A percentile compares a stretch with the other conserved stretches of the same genome.
Conservation (phyloP, 2,329 filamentous ascomycete genomes). For the Trichoderma aggressivum region DNA sequence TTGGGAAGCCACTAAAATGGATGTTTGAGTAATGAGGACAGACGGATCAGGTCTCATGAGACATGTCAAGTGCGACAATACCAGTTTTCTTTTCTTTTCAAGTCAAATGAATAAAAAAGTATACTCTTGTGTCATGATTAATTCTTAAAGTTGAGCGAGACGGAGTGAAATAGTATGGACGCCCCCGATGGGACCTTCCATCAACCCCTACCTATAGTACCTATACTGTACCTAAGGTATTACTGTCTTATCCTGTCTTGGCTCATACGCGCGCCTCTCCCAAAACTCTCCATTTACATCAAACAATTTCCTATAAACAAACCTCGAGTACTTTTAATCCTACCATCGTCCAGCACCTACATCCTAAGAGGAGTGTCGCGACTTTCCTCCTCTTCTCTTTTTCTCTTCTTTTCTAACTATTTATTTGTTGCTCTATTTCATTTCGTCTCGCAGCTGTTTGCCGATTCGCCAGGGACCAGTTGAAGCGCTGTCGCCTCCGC, state of each 20-base stretch:
- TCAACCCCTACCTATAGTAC: neutral
- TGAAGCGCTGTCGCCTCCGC: neutral
- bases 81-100: neutral
- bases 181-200: neutral
- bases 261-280: neutral
- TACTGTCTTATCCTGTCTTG: no score
- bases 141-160: no score
- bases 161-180: neutral
- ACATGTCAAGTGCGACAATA: neutral
- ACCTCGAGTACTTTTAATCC: neutral
- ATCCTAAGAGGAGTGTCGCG: neutral
- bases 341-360: neutral
- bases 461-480: neutral
- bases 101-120: neutral
- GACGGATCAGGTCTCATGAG: neutral
- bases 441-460: neutral
- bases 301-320: neutral
- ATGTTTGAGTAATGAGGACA: slow-evolving; percentile 2
- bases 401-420: neutral
- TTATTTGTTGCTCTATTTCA: neutral
- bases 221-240: neutral
- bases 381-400: neutral
- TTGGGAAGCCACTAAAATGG: neutral
- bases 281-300: neutral
- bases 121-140: neutral